phyloP scores from a whole-genome alignment of 2,329 filamentous ascomycete genomes.

The Aspergillus fischeri region DNA sequence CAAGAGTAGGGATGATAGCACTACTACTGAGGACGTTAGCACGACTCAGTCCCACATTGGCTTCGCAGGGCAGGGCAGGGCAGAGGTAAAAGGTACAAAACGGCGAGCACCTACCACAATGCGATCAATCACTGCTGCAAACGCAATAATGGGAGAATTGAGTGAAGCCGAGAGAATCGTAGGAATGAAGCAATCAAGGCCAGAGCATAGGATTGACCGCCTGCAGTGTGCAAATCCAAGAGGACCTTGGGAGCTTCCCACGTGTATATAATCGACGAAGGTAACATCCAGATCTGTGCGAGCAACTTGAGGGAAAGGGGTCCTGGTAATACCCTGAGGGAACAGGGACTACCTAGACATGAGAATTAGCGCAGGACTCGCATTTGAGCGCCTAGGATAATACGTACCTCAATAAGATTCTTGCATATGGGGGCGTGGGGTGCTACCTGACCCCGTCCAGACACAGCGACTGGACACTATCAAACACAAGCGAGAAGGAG shows the following conservation, averaged over 20 bases:
- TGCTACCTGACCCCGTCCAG: not conserved
- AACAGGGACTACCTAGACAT: not conserved
- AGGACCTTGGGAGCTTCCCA: slow-evolving; percentile 20
- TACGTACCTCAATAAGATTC: not conserved
- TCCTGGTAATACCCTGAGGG: not conserved
- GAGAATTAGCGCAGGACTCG: not conserved
- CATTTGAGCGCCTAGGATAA: not conserved
- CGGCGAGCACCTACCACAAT: not conserved
- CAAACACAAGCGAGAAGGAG: slow-evolving; percentile 2
- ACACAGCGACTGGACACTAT: too few relatives aligned
- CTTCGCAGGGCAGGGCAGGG: not conserved
- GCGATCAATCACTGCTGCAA: not conserved
- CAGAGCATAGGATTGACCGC: slow-evolving; percentile 6
- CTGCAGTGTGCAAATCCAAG: slow-evolving; percentile 9
- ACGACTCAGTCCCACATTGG: not conserved
- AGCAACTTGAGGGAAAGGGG: not conserved
- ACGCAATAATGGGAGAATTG: too few relatives aligned
- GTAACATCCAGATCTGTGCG: not conserved
- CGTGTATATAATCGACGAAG: not conserved
- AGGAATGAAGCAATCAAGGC: slow-evolving; percentile 15
- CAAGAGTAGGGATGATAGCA: not conserved
- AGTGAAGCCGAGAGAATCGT: not conserved
- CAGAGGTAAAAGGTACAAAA: not conserved
- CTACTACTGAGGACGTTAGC: not conserved
- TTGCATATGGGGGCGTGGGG: not conserved